Conservation (phyloP, 1,139 yeast species). For the Yamadazyma dendronema region DNA sequence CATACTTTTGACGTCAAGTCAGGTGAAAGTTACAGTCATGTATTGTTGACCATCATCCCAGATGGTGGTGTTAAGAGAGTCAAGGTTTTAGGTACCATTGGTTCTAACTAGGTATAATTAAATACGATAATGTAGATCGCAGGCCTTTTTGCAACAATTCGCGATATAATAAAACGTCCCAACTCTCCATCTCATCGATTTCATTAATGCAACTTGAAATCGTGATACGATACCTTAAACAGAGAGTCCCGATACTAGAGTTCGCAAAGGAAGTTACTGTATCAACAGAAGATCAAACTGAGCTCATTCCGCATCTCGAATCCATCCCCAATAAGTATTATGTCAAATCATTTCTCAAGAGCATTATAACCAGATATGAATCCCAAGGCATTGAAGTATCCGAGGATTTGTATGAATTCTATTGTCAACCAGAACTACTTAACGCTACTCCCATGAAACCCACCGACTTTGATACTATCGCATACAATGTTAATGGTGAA, state of each 20-base stretch:
- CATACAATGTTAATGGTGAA: conserved; percentile 36
- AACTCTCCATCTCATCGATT: neutral
- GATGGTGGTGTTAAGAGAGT: conserved; percentile 95
- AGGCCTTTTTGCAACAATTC: neutral
- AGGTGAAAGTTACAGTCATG: conserved; percentile 52
- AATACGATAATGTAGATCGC: neutral
- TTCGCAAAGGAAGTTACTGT: conserved; percentile 1
- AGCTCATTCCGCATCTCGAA: conserved; percentile 7
- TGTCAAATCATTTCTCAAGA: conserved; percentile 43
- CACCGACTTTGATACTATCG: conserved; percentile 46
- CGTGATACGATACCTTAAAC: conserved; percentile 8
- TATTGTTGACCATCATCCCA: conserved; percentile 79
- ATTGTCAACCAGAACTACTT: conserved; percentile 39
- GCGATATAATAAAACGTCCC: neutral
- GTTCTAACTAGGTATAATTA: neutral
- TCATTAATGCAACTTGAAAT: conserved; percentile 1
- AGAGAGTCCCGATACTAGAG: conserved; percentile 14
- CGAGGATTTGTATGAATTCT: conserved; percentile 52
- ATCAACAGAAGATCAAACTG: conserved; percentile 8
- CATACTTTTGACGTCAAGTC: conserved; percentile 50
- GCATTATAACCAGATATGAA: conserved; percentile 39
- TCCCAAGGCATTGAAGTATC: conserved; percentile 24
- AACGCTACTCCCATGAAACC: conserved; percentile 39
- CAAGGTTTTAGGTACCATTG: conserved; percentile 69
- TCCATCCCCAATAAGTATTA: conserved; percentile 45